Percentiles rank a stretch among this genome's conserved stretches.
Evolutionary conservation across 2,329 filamentous ascomycete species (phyloP).

Genomic region (Aspergillus tamarii): DNA sequence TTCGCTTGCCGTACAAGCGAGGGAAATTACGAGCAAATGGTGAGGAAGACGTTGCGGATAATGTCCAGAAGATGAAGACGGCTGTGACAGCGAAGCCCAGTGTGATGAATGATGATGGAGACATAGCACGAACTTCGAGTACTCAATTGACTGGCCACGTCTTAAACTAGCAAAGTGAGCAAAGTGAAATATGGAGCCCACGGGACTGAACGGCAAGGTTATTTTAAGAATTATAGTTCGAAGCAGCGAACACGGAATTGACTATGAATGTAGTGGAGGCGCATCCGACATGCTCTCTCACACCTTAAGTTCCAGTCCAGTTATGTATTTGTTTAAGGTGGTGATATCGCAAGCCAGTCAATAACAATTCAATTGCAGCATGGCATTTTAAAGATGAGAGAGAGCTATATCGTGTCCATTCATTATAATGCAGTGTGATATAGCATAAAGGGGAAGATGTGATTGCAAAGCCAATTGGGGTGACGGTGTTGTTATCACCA

Average conservation of each 20-base stretch:
- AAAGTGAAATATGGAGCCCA: background rate
- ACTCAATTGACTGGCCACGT: background rate
- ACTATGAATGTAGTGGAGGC: background rate
- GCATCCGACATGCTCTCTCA: background rate
- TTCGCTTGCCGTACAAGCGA: slow-evolving; percentile 76
- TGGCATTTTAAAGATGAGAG: background rate
- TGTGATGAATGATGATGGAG: slow-evolving; percentile 27
- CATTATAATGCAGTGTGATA: background rate
- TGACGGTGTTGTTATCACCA: background rate
- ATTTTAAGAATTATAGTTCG: background rate
- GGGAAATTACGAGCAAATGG: slow-evolving; percentile 53
- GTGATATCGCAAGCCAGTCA: background rate
- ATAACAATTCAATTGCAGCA: background rate
- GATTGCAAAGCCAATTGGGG: background rate
- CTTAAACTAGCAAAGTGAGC: background rate
- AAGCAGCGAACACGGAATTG: background rate
- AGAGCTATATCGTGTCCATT: background rate
- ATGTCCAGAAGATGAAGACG: slow-evolving; percentile 47
- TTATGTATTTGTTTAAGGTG: background rate
- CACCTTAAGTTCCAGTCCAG: background rate
- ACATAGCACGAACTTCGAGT: slow-evolving; percentile 17
- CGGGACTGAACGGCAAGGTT: background rate
- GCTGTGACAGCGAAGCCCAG: slow-evolving; percentile 42
- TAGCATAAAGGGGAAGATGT: background rate
- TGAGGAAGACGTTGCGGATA: slow-evolving; percentile 45